Evolutionary conservation across 768 basidiomycete species (phyloP).

Genomic region (Tephrocybe sp.): DNA sequence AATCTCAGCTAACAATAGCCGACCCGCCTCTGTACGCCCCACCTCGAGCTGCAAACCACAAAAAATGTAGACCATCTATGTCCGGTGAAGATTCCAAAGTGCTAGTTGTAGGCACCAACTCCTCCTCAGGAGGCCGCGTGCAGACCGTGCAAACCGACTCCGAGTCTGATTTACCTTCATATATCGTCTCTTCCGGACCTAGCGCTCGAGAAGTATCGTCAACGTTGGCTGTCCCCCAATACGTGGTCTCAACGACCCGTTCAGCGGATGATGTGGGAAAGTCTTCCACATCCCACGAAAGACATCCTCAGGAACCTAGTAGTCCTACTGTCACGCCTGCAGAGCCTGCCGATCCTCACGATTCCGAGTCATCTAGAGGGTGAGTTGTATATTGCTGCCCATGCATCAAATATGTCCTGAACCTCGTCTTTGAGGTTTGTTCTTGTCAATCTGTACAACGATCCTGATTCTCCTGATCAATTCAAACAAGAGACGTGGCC

Average conservation of each 20-base stretch:
- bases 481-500: neutral
- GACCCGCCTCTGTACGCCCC: neutral
- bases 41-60: neutral
- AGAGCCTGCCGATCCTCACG: too few species aligned
- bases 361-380: neutral
- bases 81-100: too few species aligned
- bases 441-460: neutral
- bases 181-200: neutral
- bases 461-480: neutral
- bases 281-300: neutral
- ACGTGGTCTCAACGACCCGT: neutral
- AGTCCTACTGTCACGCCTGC: neutral
- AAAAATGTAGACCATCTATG: neutral
- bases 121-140: neutral
- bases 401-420: neutral
- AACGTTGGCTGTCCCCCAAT: neutral
- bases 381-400: neutral
- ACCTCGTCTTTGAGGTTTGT: neutral
- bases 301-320: neutral
- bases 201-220: neutral
- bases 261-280: neutral
- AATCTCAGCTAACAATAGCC: too few species aligned
- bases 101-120: too few species aligned
- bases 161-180: neutral
- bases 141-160: neutral